Evolutionary conservation across 2,329 filamentous ascomycete species (phyloP).

Genomic region (Neophaeococcomyces aloes): DNA sequence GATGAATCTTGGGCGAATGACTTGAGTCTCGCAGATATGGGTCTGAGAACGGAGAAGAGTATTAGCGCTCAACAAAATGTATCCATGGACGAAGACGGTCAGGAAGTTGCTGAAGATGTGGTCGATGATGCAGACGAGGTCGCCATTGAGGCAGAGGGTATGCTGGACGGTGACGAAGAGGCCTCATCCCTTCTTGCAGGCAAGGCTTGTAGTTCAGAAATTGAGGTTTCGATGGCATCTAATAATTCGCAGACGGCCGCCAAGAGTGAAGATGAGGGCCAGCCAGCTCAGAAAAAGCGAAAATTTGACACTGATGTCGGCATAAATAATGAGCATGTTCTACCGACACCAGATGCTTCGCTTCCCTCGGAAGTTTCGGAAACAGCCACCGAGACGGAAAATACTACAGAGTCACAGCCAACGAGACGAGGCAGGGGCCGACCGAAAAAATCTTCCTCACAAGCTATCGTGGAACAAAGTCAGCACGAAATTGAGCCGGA

Average conservation of each 20-base stretch:
- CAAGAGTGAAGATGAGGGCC: conserved; percentile 1
- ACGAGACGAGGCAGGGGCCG: background rate
- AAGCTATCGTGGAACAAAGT: background rate
- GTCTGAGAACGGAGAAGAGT: conserved; percentile 11
- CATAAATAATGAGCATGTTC: background rate
- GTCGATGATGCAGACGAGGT: conserved; percentile 2
- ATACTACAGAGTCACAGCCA: background rate
- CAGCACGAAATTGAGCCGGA: background rate
- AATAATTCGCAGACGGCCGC: background rate
- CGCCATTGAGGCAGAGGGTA: conserved; percentile 1
- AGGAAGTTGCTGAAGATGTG: conserved; percentile 10
- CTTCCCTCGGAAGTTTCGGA: conserved; percentile 1
- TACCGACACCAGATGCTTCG: conserved; percentile 6
- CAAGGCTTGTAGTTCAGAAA: background rate
- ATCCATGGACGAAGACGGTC: conserved; percentile 4
- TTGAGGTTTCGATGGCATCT: background rate
- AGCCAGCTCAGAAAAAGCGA: background rate
- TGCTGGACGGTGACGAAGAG: background rate
- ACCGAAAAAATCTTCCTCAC: background rate
- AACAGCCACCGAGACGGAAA: background rate
- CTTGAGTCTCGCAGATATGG: conserved; percentile 22
- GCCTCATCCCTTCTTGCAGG: background rate
- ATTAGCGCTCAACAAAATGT: conserved; percentile 1
- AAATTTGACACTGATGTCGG: background rate
- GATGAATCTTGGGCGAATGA: conserved; percentile 23